phyloP scores from a whole-genome alignment of 1,139 yeast species.

The Wickerhamiella pararugosa region DNA sequence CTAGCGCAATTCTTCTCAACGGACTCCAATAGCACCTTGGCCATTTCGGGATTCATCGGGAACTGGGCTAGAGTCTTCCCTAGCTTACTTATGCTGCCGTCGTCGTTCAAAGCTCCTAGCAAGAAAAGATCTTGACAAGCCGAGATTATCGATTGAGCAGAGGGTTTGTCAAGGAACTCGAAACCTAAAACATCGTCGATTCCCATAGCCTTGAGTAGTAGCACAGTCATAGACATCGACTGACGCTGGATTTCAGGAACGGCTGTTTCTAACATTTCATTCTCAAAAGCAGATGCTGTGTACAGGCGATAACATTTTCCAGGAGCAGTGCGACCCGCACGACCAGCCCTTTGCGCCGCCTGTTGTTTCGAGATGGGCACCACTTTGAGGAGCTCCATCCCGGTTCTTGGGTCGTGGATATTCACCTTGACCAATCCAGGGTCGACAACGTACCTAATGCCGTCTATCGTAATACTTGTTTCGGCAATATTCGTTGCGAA shows the following conservation, averaged over 20 bases:
- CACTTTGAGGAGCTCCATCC: conserved; percentile 63
- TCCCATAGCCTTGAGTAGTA: conserved; percentile 93
- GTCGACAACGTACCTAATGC: conserved; percentile 60
- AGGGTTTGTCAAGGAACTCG: conserved; percentile 94
- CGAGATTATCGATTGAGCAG: conserved; percentile 51
- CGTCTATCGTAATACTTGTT: conserved; percentile 70
- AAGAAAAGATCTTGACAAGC: conserved; percentile 79
- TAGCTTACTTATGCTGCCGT: conserved; percentile 54
- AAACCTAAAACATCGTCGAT: conserved; percentile 64
- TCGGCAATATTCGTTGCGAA: conserved; percentile 74
- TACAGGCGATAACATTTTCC: conserved; percentile 66
- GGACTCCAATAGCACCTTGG: conserved; percentile 66
- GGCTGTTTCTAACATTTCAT: conserved; percentile 73
- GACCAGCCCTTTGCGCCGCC: conserved; percentile 68
- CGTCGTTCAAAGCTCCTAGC: conserved; percentile 66
- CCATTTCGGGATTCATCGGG: conserved; percentile 89
- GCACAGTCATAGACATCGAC: conserved; percentile 67
- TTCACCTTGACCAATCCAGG: conserved; percentile 72
- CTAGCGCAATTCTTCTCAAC: conserved; percentile 64
- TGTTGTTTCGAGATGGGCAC: conserved; percentile 72
- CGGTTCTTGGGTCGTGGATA: conserved; percentile 59
- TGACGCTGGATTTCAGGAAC: conserved; percentile 90
- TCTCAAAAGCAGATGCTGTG: conserved; percentile 49
- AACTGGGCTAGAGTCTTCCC: conserved; percentile 84
- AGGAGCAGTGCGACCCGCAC: conserved; percentile 82